These are phyloP conservation scores for Populus hybrid DNA, from an alignment of 441 rosid species.

Conservation along the genomic window DNA sequence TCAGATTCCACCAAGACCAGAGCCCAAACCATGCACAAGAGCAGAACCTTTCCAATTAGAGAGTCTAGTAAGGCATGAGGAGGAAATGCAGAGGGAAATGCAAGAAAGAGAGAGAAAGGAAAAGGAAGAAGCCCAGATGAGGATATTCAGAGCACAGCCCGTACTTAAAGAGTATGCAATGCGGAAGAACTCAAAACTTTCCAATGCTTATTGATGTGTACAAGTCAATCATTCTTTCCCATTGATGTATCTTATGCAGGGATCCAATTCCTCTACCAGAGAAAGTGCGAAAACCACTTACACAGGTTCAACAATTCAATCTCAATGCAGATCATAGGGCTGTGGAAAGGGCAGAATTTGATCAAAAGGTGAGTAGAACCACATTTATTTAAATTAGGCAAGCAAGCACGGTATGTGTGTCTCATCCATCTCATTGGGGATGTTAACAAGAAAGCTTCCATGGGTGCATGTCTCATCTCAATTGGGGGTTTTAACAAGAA, in stretches of 20 bases:
- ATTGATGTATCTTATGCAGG: constrained; percentile 31
- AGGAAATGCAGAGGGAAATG: constrained; percentile 76
- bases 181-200: not conserved
- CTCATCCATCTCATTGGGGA: no score
- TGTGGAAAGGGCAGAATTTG: constrained; percentile 83
- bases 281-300: constrained; percentile 81
- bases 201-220: not conserved
- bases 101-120: constrained; percentile 71
- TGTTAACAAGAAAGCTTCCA: no score
- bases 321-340: constrained; percentile 75
- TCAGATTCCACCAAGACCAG: constrained; percentile 84
- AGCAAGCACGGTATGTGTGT: no score
- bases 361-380: constrained; percentile 58
- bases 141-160: constrained; percentile 80
- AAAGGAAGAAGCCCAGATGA: constrained; percentile 70
- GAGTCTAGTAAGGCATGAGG: constrained; percentile 85
- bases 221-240: not conserved
- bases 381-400: not conserved
- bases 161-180: constrained; percentile 64
- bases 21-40: constrained; percentile 73
- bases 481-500: not conserved
- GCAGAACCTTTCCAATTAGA: constrained; percentile 91
- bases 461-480: not conserved
- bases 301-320: constrained; percentile 69
- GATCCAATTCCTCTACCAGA: constrained; percentile 91